A percentile compares a stretch with the other conserved stretches of the same genome.
Evolutionary conservation across 1,284 basidiomycete genomes (phyloP).

Genomic region (Melampsora larici-populina): DNA sequence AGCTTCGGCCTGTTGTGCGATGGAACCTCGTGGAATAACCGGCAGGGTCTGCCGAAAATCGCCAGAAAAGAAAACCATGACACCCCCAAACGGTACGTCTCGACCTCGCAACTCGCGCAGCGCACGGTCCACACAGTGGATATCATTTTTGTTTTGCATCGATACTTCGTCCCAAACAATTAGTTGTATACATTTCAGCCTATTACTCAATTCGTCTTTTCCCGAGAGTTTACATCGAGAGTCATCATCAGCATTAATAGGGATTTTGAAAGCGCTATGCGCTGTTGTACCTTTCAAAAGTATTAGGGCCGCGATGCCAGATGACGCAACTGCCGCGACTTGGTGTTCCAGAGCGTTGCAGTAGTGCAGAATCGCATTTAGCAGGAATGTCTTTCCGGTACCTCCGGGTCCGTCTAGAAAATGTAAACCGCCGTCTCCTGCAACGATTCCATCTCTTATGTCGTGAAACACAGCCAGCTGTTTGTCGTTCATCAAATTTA

Average conservation of each 20-base stretch:
- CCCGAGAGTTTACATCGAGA: constrained; percentile 48
- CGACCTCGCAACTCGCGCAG: background rate
- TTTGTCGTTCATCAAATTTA: constrained; percentile 55
- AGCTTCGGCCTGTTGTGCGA: too few relatives aligned
- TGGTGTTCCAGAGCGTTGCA: constrained; percentile 52
- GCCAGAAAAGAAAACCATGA: too few relatives aligned
- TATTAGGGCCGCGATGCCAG: constrained; percentile 58
- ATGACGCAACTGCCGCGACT: constrained; percentile 53
- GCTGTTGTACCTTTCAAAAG: constrained; percentile 53
- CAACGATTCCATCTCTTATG: too few relatives aligned
- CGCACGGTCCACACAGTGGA: constrained; percentile 4
- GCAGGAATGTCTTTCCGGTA: constrained; percentile 60
- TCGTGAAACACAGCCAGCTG: constrained; percentile 56
- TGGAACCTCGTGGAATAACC: too few relatives aligned
- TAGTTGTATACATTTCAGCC: background rate
- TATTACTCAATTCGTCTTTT: background rate
- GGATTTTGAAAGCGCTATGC: constrained; percentile 12
- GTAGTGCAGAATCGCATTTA: constrained; percentile 55
- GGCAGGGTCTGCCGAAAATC: too few relatives aligned
- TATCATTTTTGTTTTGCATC: background rate
- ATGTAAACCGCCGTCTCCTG: too few relatives aligned
- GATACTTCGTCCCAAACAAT: constrained; percentile 30
- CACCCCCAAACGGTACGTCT: background rate
- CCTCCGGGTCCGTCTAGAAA: too few relatives aligned
- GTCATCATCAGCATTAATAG: background rate